A percentile compares a stretch with the other conserved stretches of the same genome.
These are phyloP conservation scores for Solanum pinnatisectum DNA, from an alignment of 257 asterid genomes.

Conservation along the genomic window DNA sequence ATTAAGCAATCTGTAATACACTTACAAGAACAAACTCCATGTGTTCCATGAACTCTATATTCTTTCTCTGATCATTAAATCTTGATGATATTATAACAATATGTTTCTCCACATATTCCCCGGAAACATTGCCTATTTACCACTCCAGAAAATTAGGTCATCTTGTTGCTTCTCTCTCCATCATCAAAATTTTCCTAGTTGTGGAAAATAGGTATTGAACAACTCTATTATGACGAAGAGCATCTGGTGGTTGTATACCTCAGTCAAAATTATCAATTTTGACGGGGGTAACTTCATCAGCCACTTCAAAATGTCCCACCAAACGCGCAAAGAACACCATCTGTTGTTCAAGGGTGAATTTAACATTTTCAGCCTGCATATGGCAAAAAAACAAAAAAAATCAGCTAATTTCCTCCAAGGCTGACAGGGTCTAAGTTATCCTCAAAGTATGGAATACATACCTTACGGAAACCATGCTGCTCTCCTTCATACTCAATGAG, in stretches of 20 bases:
- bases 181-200: background rate
- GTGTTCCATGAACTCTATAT: background rate
- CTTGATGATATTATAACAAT: background rate
- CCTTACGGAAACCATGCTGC: slow-evolving; percentile 94
- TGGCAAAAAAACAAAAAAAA: background rate
- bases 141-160: background rate
- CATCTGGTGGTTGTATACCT: slow-evolving; percentile 6
- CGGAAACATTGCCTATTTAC: background rate
- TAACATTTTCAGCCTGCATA: slow-evolving; percentile 81
- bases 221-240: background rate
- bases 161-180: background rate
- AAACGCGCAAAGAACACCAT: slow-evolving; percentile 86
- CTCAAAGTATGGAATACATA: background rate
- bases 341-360: slow-evolving; percentile 88
- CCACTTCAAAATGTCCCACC: slow-evolving; percentile 56
- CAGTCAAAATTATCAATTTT: slow-evolving; percentile 63
- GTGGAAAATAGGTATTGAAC: background rate
- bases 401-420: background rate
- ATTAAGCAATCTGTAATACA: background rate
- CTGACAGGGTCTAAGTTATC: background rate
- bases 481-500: slow-evolving; percentile 90
- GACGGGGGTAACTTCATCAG: slow-evolving; percentile 68
- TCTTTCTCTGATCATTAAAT: background rate
- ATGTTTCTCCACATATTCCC: background rate
- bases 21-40: background rate